Evolutionary conservation across 1,139 yeast species (phyloP).

Genomic region (Nakaseomyces bracarensis): DNA sequence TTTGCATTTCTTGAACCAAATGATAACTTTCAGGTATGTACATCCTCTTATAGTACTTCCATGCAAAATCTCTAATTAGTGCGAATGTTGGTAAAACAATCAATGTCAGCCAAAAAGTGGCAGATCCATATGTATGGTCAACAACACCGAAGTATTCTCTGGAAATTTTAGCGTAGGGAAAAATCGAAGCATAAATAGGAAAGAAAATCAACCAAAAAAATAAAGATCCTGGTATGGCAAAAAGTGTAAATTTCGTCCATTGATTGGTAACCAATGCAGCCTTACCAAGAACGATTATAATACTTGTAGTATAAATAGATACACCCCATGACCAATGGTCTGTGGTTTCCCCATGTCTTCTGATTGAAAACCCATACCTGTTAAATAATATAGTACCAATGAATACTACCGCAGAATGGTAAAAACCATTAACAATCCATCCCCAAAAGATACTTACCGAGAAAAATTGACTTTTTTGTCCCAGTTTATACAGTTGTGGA

Average conservation of each 20-base stretch:
- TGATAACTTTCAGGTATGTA: constrained; percentile 89
- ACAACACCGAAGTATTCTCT: constrained; percentile 77
- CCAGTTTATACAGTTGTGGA: constrained; percentile 86
- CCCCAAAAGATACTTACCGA: constrained; percentile 94
- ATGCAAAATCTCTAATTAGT: constrained; percentile 75
- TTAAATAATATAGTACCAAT: constrained; percentile 66
- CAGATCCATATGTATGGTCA: constrained; percentile 65
- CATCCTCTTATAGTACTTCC: constrained; percentile 93
- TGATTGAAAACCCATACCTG: constrained; percentile 54
- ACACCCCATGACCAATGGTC: constrained; percentile 97
- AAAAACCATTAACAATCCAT: constrained; percentile 93
- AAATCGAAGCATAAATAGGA: constrained; percentile 80
- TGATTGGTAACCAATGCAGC: constrained; percentile 86
- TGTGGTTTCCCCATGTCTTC: constrained; percentile 57
- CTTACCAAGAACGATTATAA: constrained; percentile 84
- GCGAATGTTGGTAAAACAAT: constrained; percentile 72
- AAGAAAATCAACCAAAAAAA: constrained; percentile 74
- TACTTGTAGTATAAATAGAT: constrained; percentile 78
- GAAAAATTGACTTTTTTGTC: constrained; percentile 81
- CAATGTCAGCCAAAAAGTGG: constrained; percentile 77
- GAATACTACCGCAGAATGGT: constrained; percentile 81
- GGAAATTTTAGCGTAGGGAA: constrained; percentile 78
- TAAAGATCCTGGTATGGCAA: constrained; percentile 94
- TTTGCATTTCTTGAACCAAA: constrained; percentile 93
- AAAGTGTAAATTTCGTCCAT: constrained; percentile 89